Evolutionary conservation across 2,329 filamentous ascomycete species (phyloP), one percentile per base, ranked within the genome.

Genomic region (Calycina marina): DNA sequence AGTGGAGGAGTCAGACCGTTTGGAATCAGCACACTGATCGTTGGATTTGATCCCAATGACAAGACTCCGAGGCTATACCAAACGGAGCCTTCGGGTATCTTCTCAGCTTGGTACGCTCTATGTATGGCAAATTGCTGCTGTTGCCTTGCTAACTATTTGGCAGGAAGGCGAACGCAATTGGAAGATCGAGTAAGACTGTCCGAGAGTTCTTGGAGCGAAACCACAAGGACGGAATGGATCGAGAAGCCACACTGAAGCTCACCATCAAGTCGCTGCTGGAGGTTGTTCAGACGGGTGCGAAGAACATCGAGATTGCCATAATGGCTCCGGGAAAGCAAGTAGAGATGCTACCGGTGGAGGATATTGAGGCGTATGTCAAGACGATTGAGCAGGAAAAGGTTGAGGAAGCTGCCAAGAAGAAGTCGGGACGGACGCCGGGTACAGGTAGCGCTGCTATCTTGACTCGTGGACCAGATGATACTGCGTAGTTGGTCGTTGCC

Each of bases 361-460:
- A 93, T 52, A 98, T 98, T 52, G 90, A 98, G 67, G 72, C 73
- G 48, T 94, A 93, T 53, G 92, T 98, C 53, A 96, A 96, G 75
- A 90, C 75, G 60, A 98, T 98, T 58, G 93, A 98, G 67, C 81
- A 86, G 51, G 92, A 98, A 71, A 98, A 98, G 72, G 86, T 93
- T 56, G 90, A 96, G 59, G 90, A 98, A 65, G 88, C 88, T 14
- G 84, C 83, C 25, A 93, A 85, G 71, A 93, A 93, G 77, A 92
- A 93, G 76, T 81, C 73, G 27, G 79, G 81, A 37, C 68, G 77
- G 47, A 70, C 72, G 40, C 69, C 75, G n/a, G 77, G 75, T 36
- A 72, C 69, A 30, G 76, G 75, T 28, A 75, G 62, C 45, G 74
- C 81, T 12, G 70, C 82, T 26, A 84, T 90, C 50, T 65, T 82